Base-by-base conservation (phyloP, 495 filamentous ascomycete genomes). In the Hypoxylon intermedium region DNA sequence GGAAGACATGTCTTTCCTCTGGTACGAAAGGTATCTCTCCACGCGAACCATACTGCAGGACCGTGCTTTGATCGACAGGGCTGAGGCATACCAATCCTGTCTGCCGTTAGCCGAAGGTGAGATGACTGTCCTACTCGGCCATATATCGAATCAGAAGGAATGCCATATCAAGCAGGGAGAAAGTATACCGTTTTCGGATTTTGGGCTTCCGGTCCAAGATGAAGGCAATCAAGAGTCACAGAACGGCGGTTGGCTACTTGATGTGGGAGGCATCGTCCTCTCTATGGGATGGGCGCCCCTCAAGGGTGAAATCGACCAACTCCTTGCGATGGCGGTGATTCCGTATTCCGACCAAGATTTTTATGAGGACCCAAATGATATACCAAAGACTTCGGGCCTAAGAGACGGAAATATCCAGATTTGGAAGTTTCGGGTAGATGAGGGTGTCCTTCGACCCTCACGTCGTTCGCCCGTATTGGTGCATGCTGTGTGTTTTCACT, bases 301-400 rank as follows among this genome's bases (percentile, higher is more conserved):
- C n/a, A 41, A 64, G 34, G 53, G 60, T 19, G 53, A 64, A 15
- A 53, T 62, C 20, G 53, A 63, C 13, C 79, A 82, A 63, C 44
- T 79, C 42, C 69, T 82, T 18, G 78, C 76, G 5, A 67, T 82
- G 30, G 70, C 78, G 11, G 61, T 75, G n/a, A 66, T 74, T n/a
- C 77, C 79, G 2, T 73, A 75, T 47, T 59, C 68, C 1, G 79
- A 82, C 38, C 79, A 81, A 36, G 69, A 20, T n/a, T 64, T 45
- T 26, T 52, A 56, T 40, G 52, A 31, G 37, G 60, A 65, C 33
- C 48, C 42, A 12, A 56, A 64, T 38, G 65, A 51, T 26, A 67
- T 43, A 24, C 68, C 58, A 15, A 57, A 55, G 4, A 40, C 53
- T 3, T 38, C 53, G 0, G 68, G 71, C 15, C 42, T 64, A 6